phyloP scores from a whole-genome alignment of 1,284 basidiomycete genomes.

The Veloboletus limbatus region DNA sequence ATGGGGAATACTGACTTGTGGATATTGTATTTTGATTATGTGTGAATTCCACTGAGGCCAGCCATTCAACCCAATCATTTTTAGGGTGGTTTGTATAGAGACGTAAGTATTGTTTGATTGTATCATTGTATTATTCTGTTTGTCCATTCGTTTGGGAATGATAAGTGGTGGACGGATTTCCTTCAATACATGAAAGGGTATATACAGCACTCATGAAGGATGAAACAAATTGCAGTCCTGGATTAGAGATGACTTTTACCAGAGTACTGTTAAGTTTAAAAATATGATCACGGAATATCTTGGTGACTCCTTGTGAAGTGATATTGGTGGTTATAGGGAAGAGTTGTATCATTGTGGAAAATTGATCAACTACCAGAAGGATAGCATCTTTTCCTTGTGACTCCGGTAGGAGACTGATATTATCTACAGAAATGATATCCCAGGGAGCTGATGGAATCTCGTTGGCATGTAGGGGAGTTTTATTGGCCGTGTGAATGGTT shows the following conservation, averaged over 20 bases:
- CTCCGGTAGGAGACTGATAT: too few species aligned
- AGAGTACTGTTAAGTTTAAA: conserved; percentile 25
- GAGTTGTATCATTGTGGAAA: conserved; percentile 26
- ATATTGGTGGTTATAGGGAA: neutral
- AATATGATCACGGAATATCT: conserved; percentile 26
- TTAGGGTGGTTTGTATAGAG: neutral
- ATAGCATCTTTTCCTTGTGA: conserved; percentile 34
- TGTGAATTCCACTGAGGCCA: neutral
- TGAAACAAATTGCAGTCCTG: too few species aligned
- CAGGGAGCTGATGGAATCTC: neutral
- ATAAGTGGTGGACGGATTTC: neutral
- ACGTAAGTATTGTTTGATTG: neutral
- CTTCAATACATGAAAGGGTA: neutral
- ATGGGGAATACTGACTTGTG: neutral
- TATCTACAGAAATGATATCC: neutral
- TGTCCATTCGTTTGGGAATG: neutral
- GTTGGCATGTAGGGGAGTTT: neutral
- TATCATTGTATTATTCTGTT: neutral
- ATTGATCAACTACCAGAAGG: conserved; percentile 36
- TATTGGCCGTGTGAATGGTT: too few species aligned
- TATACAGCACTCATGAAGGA: conserved; percentile 32
- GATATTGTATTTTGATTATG: neutral
- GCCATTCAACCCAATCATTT: neutral
- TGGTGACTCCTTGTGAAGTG: conserved; percentile 26
- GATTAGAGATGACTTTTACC: neutral